Conservation (phyloP, 352 stramenopile species). For the Globisporangium carolinianum region DNA sequence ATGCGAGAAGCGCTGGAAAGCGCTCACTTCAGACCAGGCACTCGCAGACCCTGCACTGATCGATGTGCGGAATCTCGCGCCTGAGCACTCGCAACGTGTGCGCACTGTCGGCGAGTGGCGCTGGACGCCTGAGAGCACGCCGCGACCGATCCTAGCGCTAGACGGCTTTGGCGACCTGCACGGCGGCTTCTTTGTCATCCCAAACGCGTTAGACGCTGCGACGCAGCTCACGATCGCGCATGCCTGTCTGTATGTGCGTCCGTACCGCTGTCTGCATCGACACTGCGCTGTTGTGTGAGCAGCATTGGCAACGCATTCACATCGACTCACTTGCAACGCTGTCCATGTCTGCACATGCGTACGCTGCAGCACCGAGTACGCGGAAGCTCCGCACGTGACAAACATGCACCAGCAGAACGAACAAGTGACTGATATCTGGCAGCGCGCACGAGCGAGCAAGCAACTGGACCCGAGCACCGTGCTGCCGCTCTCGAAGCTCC, state of each 20-base stretch:
- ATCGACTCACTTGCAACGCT: background rate
- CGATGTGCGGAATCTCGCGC: constrained; percentile 27
- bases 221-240: constrained; percentile 51
- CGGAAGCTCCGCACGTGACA: constrained; percentile 63
- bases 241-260: constrained; percentile 42
- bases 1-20: constrained; percentile 75
- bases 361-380: constrained; percentile 50
- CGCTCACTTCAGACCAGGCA: constrained; percentile 19
- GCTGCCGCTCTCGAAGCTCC: constrained; percentile 49
- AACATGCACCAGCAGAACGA: constrained; percentile 70
- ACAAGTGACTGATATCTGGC: constrained; percentile 46
- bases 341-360: background rate
- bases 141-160: constrained; percentile 45
- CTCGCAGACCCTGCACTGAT: constrained; percentile 27
- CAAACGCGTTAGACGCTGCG: constrained; percentile 35
- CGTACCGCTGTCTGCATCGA: too few relatives aligned
- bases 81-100: constrained; percentile 24
- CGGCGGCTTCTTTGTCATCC: constrained; percentile 63
- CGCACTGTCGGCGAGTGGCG: constrained; percentile 30
- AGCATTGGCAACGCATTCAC: too few relatives aligned
- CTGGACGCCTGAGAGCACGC: constrained; percentile 12
- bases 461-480: constrained; percentile 29
- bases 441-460: constrained; percentile 27
- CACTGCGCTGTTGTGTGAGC: too few relatives aligned
- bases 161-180: constrained; percentile 34